These are phyloP conservation scores for Phylloporus arenicola DNA, from an alignment of 768 basidiomycete species.

Conservation along the genomic window DNA sequence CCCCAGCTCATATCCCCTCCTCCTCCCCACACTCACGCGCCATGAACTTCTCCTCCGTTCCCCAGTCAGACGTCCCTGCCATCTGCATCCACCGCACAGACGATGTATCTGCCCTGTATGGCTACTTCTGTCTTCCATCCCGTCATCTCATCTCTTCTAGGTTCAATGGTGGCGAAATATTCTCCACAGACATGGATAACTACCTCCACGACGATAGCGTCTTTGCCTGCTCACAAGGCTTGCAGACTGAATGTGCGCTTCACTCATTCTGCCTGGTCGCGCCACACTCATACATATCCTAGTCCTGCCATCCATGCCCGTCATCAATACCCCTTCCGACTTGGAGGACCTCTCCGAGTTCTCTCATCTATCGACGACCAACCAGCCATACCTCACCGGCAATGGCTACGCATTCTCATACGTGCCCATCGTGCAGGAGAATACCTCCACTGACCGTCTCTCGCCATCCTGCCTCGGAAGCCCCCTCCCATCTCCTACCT, in stretches of 20 bases:
- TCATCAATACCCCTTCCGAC: background rate
- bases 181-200: background rate
- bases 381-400: conserved; percentile 7
- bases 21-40: background rate
- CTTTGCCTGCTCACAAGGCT: conserved; percentile 1
- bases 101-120: conserved; percentile 11
- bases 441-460: conserved; percentile 1
- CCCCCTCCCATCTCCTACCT: conserved; percentile 21
- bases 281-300: conserved; percentile 13
- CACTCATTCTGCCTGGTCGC: background rate
- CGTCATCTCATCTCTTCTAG: conserved; percentile 14
- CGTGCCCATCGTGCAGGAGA: conserved; percentile 12
- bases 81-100: conserved; percentile 16
- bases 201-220: background rate
- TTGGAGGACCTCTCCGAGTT: conserved; percentile 20
- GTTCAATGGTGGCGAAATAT: background rate
- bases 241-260: conserved; percentile 6
- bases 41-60: conserved; percentile 10
- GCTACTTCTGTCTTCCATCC: conserved; percentile 3
- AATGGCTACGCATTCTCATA: conserved; percentile 5
- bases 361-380: conserved; percentile 6
- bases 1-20: too few species aligned
- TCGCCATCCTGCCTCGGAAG: conserved; percentile 11
- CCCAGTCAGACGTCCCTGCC: conserved; percentile 9
- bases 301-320: background rate